Conservation (phyloP, 2,329 filamentous ascomycete genomes). For the Scytalidium sp. region DNA sequence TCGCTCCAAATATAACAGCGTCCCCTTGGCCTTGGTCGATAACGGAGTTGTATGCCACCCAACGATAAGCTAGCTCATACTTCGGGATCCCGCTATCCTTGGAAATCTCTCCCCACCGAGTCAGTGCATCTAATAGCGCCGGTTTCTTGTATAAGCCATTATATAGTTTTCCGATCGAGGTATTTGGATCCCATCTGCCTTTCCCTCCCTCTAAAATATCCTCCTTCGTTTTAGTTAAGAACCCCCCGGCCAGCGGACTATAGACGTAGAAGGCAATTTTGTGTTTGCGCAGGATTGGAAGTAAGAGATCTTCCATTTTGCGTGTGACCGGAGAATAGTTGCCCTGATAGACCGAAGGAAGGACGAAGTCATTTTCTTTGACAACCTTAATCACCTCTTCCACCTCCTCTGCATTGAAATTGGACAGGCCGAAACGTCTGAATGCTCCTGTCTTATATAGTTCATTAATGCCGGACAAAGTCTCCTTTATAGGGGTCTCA, state of each 20-base stretch:
- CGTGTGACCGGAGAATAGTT: constrained; percentile 82
- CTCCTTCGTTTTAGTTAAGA: constrained; percentile 51
- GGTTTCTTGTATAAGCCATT: constrained; percentile 10
- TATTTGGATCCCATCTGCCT: not conserved
- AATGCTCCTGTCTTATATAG: constrained; percentile 81
- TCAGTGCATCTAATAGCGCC: constrained; percentile 14
- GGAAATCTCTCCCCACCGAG: constrained; percentile 20
- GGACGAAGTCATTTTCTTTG: constrained; percentile 76
- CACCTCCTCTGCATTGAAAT: constrained; percentile 80
- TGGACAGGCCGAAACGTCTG: constrained; percentile 70
- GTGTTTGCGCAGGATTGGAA: constrained; percentile 68
- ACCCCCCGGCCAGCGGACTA: constrained; percentile 75
- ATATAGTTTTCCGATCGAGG: not conserved
- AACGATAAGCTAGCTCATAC: constrained; percentile 30
- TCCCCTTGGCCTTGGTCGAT: constrained; percentile 10
- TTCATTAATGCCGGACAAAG: constrained; percentile 70
- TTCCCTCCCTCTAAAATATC: not conserved
- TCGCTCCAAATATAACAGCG: not conserved
- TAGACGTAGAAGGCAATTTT: constrained; percentile 75
- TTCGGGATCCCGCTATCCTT: constrained; percentile 21
- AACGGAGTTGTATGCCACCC: constrained; percentile 26
- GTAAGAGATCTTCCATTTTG: constrained; percentile 68
- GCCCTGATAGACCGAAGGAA: constrained; percentile 76
- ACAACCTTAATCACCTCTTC: constrained; percentile 77
- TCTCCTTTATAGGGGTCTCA: constrained; percentile 70